Percentiles rank a stretch among this genome's conserved stretches.
Conservation (phyloP, 108 stramenopile species). For the Cyclotella kingstonii region DNA sequence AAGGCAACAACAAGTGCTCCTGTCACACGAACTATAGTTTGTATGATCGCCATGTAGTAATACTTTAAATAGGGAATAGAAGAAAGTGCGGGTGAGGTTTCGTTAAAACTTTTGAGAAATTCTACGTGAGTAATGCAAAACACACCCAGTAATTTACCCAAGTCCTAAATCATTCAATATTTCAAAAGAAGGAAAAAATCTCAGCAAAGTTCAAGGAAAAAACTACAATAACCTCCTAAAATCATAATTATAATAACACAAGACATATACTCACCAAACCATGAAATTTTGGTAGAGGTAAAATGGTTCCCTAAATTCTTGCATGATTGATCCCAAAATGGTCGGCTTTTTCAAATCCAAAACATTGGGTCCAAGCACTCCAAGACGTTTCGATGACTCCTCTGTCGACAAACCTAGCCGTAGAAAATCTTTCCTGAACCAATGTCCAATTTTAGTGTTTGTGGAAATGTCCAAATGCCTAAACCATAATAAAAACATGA, state of each 20-base stretch:
- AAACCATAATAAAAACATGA: neutral
- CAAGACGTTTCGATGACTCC: slow-evolving; percentile 32
- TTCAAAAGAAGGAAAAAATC: too few species aligned
- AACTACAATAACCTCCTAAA: too few species aligned
- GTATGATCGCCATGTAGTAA: slow-evolving; percentile 60
- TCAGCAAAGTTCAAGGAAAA: too few species aligned
- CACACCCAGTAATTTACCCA: slow-evolving; percentile 16
- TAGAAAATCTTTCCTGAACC: slow-evolving; percentile 21
- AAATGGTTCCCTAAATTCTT: slow-evolving; percentile 59
- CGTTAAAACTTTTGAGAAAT: too few species aligned
- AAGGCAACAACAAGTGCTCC: slow-evolving; percentile 47
- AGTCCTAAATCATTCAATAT: slow-evolving; percentile 1
- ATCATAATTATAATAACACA: too few species aligned
- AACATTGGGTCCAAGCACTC: slow-evolving; percentile 49
- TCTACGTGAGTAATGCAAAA: too few species aligned
- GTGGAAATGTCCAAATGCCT: slow-evolving; percentile 19
- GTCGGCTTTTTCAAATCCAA: slow-evolving; percentile 52
- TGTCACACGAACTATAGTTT: slow-evolving; percentile 31
- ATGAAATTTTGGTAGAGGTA: slow-evolving; percentile 69
- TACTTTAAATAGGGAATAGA: slow-evolving; percentile 21
- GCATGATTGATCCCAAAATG: slow-evolving; percentile 27
- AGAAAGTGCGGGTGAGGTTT: too few species aligned
- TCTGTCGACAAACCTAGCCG: slow-evolving; percentile 39
- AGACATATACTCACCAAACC: slow-evolving; percentile 57
- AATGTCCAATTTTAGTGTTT: slow-evolving; percentile 27